Conservation (phyloP, 1,139 yeast genomes). For the Candida smagusa region DNA sequence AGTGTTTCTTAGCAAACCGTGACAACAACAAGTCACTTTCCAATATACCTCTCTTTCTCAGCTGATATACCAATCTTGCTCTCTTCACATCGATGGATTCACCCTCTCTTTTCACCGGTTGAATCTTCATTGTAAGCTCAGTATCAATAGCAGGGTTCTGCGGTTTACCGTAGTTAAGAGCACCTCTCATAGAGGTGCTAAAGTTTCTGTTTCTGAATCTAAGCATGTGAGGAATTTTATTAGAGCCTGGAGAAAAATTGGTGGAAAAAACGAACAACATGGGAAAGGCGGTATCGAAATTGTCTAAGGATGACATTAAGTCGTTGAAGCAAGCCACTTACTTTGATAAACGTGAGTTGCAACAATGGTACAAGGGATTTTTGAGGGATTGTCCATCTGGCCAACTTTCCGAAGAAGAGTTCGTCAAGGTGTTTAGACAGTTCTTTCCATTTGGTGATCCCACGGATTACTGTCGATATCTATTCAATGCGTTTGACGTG, state of each 20-base stretch:
- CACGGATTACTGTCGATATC: slow-evolving; percentile 80
- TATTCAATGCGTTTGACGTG: slow-evolving; percentile 84
- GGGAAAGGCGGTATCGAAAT: slow-evolving; percentile 95
- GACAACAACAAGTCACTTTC: slow-evolving; percentile 87
- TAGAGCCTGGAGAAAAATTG: neutral
- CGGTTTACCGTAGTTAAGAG: slow-evolving; percentile 41
- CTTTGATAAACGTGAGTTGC: slow-evolving; percentile 90
- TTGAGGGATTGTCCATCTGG: slow-evolving; percentile 93
- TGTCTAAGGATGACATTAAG: slow-evolving; percentile 86
- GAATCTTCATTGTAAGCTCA: slow-evolving; percentile 51
- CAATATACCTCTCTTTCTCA: slow-evolving; percentile 91
- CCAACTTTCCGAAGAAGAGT: slow-evolving; percentile 80
- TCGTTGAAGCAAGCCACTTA: slow-evolving; percentile 83
- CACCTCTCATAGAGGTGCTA: slow-evolving; percentile 10
- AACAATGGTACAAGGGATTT: slow-evolving; percentile 98
- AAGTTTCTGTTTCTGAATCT: slow-evolving; percentile 3
- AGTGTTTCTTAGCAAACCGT: slow-evolving; percentile 76
- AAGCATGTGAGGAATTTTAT: no score
- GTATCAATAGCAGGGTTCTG: slow-evolving; percentile 36
- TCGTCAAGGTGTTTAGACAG: slow-evolving; percentile 88
- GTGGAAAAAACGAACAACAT: slow-evolving; percentile 29
- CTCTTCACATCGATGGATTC: slow-evolving; percentile 77
- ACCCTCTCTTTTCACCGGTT: slow-evolving; percentile 70
- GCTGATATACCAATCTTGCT: slow-evolving; percentile 85
- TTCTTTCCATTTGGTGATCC: slow-evolving; percentile 99